Conservation (phyloP, 2,329 filamentous ascomycete genomes). For the Tricladium varicosporioides region DNA sequence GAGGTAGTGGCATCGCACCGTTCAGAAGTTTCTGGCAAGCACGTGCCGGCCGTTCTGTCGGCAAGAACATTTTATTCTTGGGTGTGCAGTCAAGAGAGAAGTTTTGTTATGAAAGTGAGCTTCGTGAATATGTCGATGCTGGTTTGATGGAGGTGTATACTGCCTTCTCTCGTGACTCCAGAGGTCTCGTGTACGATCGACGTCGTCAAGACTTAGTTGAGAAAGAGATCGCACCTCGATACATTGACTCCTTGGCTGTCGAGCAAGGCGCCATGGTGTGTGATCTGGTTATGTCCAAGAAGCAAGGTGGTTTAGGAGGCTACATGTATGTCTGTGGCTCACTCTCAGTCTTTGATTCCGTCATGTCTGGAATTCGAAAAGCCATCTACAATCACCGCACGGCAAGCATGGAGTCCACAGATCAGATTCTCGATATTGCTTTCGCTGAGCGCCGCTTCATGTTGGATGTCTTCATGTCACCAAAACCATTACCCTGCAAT, state of each 20-base stretch:
- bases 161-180: slow-evolving; percentile 50
- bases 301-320: slow-evolving; percentile 48
- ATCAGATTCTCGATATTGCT: slow-evolving; percentile 49
- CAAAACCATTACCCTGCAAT: slow-evolving; percentile 50
- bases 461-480: slow-evolving; percentile 57
- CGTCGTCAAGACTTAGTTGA: slow-evolving; percentile 44
- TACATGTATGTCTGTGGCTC: slow-evolving; percentile 51
- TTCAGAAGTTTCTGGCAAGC: slow-evolving; percentile 55
- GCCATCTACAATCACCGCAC: slow-evolving; percentile 53
- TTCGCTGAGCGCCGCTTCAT: slow-evolving; percentile 56
- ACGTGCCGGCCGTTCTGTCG: slow-evolving; percentile 40
- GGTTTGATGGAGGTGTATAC: slow-evolving; percentile 52
- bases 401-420: slow-evolving; percentile 49
- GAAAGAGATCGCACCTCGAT: slow-evolving; percentile 47
- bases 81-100: slow-evolving; percentile 53
- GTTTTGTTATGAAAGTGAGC: slow-evolving; percentile 49
- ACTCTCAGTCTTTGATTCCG: slow-evolving; percentile 49
- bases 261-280: slow-evolving; percentile 50
- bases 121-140: slow-evolving; percentile 44
- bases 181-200: slow-evolving; percentile 46
- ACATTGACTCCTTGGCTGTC: slow-evolving; percentile 50
- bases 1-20: slow-evolving; percentile 52
- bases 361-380: slow-evolving; percentile 54
- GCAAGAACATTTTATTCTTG: slow-evolving; percentile 48
- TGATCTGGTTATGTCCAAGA: slow-evolving; percentile 56